Base-by-base conservation (phyloP, 2,329 filamentous ascomycete species). In the Hyphodiscus sp. region DNA sequence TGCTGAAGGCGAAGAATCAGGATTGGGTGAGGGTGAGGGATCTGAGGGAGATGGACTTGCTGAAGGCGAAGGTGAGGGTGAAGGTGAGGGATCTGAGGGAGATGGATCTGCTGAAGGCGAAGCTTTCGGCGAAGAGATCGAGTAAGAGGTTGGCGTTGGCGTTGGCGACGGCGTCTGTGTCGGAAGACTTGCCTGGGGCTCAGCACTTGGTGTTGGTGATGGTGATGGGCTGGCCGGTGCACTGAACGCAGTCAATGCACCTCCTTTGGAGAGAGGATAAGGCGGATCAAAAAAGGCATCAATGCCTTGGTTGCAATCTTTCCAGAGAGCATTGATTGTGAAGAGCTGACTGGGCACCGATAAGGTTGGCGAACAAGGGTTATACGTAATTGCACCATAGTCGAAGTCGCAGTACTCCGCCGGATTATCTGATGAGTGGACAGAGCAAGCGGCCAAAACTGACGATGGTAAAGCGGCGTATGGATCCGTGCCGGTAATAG, bases 281-380 rank as follows among this genome's bases (percentile, higher is more conserved):
- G 50, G 44, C 15, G 50, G 50, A 41, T 52, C 50, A 15, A 38
- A 47, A 38, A 52, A 52, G 2, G 50, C 50, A 38, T 42, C 33
- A 9, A 52, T 52, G 9, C 50, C 50, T 47, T 29, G 29, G 19
- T 26, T 29, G 20, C 50, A 52, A 1, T 20, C 45, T n/a, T 18
- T 47, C 50, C 50, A 52, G 18, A 23, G 8, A 13, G 43, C 11
- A 5, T 52, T 41, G 15, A 52, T 20, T 2, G 50, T 41, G 10
- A 42, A 52, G 3, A 52, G 44, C 9, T 47, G 44, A 13, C 18
- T 52, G 16, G 50, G 50, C 1, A 52, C 50, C 26, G 43, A 47
- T 4, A 52, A 38, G 1, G 45, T 47, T 16, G 50, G 44, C 20
- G 43, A 47, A 20, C 50, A 52, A 6, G 44, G 50, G 29, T 52